These are phyloP conservation scores for Teunomyces funiuensis DNA, from an alignment of 805 yeast species.

Conservation along the genomic window DNA sequence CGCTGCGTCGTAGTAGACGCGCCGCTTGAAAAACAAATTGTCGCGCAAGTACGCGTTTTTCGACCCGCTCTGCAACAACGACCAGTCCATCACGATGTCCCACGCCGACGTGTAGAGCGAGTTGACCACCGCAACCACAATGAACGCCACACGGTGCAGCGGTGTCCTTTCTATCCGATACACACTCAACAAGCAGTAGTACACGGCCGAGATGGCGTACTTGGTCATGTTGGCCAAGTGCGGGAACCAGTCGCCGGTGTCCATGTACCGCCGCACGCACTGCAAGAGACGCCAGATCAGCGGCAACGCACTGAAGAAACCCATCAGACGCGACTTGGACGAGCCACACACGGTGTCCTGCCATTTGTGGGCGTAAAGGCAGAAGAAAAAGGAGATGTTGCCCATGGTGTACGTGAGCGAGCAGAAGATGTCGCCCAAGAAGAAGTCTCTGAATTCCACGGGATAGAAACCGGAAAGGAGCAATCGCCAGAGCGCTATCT, in stretches of 20 bases:
- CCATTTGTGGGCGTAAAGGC: conserved; percentile 78
- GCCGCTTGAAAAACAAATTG: conserved; percentile 61
- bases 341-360: conserved; percentile 64
- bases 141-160: conserved; percentile 55
- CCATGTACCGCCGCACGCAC: conserved; percentile 86
- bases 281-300: conserved; percentile 89
- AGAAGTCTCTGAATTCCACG: conserved; percentile 93
- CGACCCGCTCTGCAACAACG: conserved; percentile 68
- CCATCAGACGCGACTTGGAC: conserved; percentile 69
- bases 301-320: conserved; percentile 82
- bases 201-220: conserved; percentile 64
- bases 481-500: conserved; percentile 69
- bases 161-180: conserved; percentile 61
- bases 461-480: conserved; percentile 84
- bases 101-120: conserved; percentile 69
- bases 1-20: conserved; percentile 66
- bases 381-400: conserved; percentile 80
- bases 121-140: conserved; percentile 72
- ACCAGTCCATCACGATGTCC: conserved; percentile 98
- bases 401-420: conserved; percentile 87
- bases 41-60: conserved; percentile 63
- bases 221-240: conserved; percentile 88
- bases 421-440: conserved; percentile 86
- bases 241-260: conserved; percentile 95
- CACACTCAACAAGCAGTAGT: conserved; percentile 71